phyloP scores from a whole-genome alignment of 2,329 filamentous ascomycete species.

The Pyrenophora graminea region DNA sequence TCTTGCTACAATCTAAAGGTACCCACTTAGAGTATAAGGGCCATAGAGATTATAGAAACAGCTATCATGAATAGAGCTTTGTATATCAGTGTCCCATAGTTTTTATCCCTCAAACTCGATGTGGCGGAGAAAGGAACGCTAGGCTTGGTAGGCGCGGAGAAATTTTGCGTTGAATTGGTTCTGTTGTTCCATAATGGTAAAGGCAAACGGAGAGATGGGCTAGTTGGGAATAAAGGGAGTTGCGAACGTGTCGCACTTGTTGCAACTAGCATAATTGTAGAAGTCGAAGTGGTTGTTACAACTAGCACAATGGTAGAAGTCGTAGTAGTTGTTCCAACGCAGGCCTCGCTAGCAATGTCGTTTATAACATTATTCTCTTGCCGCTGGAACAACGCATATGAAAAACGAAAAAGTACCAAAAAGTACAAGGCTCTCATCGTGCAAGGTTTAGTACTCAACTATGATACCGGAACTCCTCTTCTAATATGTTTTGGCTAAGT shows the following conservation, averaged over 20 bases:
- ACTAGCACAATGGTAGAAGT: no score
- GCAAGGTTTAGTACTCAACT: background rate
- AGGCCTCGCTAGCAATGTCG: background rate
- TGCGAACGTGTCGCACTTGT: constrained; percentile 4
- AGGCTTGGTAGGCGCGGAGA: constrained; percentile 7
- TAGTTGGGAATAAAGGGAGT: constrained; percentile 10
- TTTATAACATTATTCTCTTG: background rate
- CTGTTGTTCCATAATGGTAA: constrained; percentile 11
- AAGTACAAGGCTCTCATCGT: constrained; percentile 6
- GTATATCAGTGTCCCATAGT: constrained; percentile 3
- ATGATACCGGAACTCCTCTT: constrained; percentile 2
- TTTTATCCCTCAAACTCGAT: constrained; percentile 3
- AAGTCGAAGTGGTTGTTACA: no score
- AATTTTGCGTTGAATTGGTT: constrained; percentile 11
- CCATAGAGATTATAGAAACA: constrained; percentile 7
- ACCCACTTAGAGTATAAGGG: constrained; percentile 3
- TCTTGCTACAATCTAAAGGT: constrained; percentile 5
- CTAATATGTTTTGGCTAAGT: constrained; percentile 8
- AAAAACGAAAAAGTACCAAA: constrained; percentile 5
- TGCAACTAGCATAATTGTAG: constrained; percentile 1
- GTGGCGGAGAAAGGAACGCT: constrained; percentile 7
- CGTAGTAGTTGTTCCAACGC: constrained; percentile 1
- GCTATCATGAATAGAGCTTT: constrained; percentile 2
- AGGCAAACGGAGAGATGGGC: constrained; percentile 9
- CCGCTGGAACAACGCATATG: background rate